Percentiles rank a stretch among this genome's conserved stretches.
phyloP scores from a whole-genome alignment of 495 filamentous ascomycete species.

The Penicillium dipodomyicola region DNA sequence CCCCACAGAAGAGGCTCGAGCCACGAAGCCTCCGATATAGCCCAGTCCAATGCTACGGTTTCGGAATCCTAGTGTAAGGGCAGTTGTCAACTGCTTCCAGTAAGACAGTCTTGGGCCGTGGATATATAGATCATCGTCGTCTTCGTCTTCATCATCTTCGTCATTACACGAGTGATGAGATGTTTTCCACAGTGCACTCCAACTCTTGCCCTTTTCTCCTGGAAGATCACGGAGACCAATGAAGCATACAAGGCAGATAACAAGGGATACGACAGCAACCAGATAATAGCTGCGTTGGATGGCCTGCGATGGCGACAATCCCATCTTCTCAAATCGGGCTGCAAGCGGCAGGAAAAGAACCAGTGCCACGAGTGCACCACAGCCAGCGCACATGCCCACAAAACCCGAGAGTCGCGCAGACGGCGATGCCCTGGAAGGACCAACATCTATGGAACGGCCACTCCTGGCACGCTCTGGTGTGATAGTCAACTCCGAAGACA shows the following conservation, averaged over 20 bases:
- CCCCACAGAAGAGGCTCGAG: conserved; percentile 90
- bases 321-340: conserved; percentile 65
- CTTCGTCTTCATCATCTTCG: conserved; percentile 6
- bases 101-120: conserved; percentile 25
- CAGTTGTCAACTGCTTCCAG: conserved; percentile 53
- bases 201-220: conserved; percentile 75
- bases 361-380: conserved; percentile 84
- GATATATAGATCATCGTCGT: background rate
- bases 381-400: conserved; percentile 89
- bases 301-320: conserved; percentile 62
- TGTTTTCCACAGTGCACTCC: conserved; percentile 43
- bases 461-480: conserved; percentile 52
- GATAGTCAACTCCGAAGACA: conserved; percentile 63
- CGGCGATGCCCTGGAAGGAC: conserved; percentile 26
- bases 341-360: conserved; percentile 82
- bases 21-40: conserved; percentile 93
- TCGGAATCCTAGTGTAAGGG: conserved; percentile 67
- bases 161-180: background rate
- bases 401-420: conserved; percentile 75
- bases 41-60: conserved; percentile 77
- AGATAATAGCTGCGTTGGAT: conserved; percentile 82
- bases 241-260: conserved; percentile 71
- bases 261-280: conserved; percentile 67
- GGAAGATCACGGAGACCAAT: conserved; percentile 75
- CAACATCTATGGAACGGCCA: conserved; percentile 13